Evolutionary conservation across 768 basidiomycete genomes (phyloP).

Genomic region (Brasilioporus rufonigricans): DNA sequence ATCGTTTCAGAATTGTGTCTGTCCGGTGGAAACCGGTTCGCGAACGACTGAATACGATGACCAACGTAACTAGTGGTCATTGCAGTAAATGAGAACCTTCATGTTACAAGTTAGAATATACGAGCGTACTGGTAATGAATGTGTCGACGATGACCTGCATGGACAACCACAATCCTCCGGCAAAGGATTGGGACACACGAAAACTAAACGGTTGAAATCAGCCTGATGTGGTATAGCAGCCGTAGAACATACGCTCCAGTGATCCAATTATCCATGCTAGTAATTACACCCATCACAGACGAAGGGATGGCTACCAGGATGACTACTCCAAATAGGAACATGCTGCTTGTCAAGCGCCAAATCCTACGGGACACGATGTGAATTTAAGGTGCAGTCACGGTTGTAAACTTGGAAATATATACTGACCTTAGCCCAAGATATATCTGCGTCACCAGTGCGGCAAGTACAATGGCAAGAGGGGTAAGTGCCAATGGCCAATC

Average conservation of each 20-base stretch:
- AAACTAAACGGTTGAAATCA: constrained; percentile 19
- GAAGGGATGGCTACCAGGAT: constrained; percentile 37
- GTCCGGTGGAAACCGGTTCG: background rate
- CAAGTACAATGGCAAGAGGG: no score
- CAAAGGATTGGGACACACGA: no score
- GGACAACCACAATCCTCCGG: background rate
- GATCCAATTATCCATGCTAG: constrained; percentile 29
- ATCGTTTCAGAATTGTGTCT: no score
- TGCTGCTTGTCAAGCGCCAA: constrained; percentile 13
- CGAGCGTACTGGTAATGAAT: background rate
- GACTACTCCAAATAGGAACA: constrained; percentile 33
- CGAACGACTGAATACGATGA: background rate
- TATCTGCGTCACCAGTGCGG: constrained; percentile 46
- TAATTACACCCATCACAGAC: constrained; percentile 42
- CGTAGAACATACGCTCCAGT: constrained; percentile 33
- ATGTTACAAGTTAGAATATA: background rate
- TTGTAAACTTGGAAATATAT: background rate
- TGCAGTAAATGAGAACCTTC: background rate
- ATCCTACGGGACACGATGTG: constrained; percentile 15
- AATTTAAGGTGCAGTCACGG: no score
- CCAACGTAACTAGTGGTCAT: background rate
- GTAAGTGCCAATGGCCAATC: constrained; percentile 53
- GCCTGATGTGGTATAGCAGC: background rate
- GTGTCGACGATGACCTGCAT: background rate
- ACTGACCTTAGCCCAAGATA: constrained; percentile 45